Evolutionary conservation across 2,329 filamentous ascomycete genomes (phyloP), one percentile per base, ranked within the genome.

Genomic region (Neophaeococcomyces mojaviensis): DNA sequence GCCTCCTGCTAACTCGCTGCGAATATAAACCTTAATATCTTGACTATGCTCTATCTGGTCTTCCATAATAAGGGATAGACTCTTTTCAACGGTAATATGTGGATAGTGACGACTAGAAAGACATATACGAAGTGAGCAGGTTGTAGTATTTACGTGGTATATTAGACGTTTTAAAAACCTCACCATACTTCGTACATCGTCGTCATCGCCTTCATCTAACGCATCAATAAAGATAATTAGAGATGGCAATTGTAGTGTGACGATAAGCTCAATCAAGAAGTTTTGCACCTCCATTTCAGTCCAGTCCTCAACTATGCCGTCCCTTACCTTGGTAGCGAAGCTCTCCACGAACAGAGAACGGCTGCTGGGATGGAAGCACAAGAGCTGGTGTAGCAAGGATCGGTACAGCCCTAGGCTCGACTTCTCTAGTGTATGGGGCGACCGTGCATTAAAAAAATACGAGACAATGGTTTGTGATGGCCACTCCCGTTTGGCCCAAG

Each of bases 381-480:
- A 10, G 8, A 35, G 15, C 16, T 44, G 41, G 28, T 12, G 7
- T 5, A n/a, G 3, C 7, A 40, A 44, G 0, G 72, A 73, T 2
- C 74, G 64, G 49, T 76, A 77, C 58, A 79, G 66, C 0, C 77
- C 76, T 0, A 59, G 24, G 0, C 64, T 61, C 0, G 72, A 68
- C 43, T 63, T 73, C 37, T 79, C 71, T 8, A 73, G 55, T 3
- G 57, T 26, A 0, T 61, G 57, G 4, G 41, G 15, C 0, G 71
- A 72, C 44, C 68, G 58, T 0, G 70, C 70, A 45, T 74, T 69
- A 61, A 76, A 76, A 60, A 74, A 76, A 54, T 73, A 76, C 0
- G 65, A 68, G 1, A 72, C 45, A 0, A 68, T 50, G 0, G 60
- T 34, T 1, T 50, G 47, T 19, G 16, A 12, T 16, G 36, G 13